These are phyloP conservation scores for Tetracentron sinense DNA, from an alignment of 164 flowering plant species.

Conservation along the genomic window DNA sequence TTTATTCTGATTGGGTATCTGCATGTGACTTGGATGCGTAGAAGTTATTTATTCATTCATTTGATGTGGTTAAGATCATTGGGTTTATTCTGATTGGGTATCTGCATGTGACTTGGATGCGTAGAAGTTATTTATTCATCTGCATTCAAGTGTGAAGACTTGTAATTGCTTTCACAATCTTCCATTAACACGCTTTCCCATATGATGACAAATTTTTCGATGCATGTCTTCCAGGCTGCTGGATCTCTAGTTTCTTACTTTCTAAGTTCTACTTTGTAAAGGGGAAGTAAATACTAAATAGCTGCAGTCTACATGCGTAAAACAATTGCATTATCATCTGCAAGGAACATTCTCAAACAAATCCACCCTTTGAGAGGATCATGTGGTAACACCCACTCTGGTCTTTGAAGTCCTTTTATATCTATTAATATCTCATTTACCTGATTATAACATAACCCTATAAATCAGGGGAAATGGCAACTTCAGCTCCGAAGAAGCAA, in stretches of 20 bases:
- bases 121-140: neutral
- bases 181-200: neutral
- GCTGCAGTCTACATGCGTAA: slow-evolving; percentile 30
- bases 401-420: neutral
- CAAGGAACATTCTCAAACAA: slow-evolving; percentile 28
- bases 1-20: neutral
- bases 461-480: slow-evolving; percentile 21
- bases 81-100: neutral
- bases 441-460: neutral
- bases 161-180: too few relatives aligned
- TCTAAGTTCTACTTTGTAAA: neutral
- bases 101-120: neutral
- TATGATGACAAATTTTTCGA: too few relatives aligned
- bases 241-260: neutral
- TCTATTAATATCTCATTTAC: neutral
- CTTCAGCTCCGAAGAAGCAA: slow-evolving; percentile 36
- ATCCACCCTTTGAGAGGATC: slow-evolving; percentile 23
- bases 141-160: too few relatives aligned
- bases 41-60: neutral
- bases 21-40: neutral
- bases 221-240: neutral
- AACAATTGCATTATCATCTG: slow-evolving; percentile 21
- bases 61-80: neutral
- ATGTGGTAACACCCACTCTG: slow-evolving; percentile 26
- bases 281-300: neutral